Evolutionary conservation across 2,329 filamentous ascomycete genomes (phyloP).

Genomic region (Hypoxylon sp.): DNA sequence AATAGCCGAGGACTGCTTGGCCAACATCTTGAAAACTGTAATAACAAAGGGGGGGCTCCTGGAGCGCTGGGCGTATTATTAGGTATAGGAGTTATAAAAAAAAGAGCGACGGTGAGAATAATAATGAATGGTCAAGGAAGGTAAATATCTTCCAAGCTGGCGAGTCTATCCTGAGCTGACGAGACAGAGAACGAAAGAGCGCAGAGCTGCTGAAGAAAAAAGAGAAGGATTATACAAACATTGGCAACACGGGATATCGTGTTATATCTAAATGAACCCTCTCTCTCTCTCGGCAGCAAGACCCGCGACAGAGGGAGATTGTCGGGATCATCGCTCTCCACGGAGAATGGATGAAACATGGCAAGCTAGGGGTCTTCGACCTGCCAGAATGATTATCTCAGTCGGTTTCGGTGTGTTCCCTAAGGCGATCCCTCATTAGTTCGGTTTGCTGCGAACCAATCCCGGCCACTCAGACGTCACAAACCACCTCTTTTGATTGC

Average conservation of each 20-base stretch:
- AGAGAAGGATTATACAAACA: conserved; percentile 6
- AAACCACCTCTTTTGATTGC: conserved; percentile 42
- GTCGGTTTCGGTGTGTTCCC: conserved; percentile 33
- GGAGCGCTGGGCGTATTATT: too few species aligned
- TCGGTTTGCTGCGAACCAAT: conserved; percentile 26
- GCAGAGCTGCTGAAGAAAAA: conserved; percentile 21
- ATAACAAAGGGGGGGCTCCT: background rate
- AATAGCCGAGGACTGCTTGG: conserved; percentile 36
- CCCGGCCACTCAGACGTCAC: conserved; percentile 38
- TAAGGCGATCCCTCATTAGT: conserved; percentile 32
- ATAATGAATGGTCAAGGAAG: conserved; percentile 21
- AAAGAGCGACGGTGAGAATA: conserved; percentile 27
- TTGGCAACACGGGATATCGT: conserved; percentile 12
- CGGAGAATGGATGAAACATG: conserved; percentile 40
- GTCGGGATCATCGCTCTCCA: conserved; percentile 29
- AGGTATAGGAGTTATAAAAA: conserved; percentile 3
- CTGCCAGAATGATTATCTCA: conserved; percentile 37
- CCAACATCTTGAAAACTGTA: conserved; percentile 39
- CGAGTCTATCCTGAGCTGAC: conserved; percentile 8
- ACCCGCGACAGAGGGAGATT: conserved; percentile 21
- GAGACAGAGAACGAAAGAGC: conserved; percentile 22
- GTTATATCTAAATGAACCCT: conserved; percentile 29
- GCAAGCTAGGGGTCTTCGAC: conserved; percentile 27
- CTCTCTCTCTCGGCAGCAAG: conserved; percentile 13
- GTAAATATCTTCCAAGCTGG: conserved; percentile 19